A percentile compares a stretch with the other conserved stretches of the same genome.
phyloP scores from a whole-genome alignment of 2,329 filamentous ascomycete genomes.

The Helicocarpus griseus region DNA sequence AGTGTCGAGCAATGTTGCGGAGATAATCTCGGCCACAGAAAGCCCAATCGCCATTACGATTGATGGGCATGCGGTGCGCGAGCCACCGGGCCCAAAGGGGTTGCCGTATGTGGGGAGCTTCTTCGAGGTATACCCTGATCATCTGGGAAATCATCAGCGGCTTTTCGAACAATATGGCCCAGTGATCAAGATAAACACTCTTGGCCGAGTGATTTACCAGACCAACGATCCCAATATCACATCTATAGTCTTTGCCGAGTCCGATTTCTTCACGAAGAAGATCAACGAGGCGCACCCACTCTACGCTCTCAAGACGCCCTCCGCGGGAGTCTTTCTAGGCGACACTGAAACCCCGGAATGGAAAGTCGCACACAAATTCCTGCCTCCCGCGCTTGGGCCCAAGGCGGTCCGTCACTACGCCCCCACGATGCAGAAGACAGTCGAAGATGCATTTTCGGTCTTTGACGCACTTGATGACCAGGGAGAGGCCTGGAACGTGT shows the following conservation, averaged over 20 bases:
- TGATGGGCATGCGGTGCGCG: conserved; percentile 21
- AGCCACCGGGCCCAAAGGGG: conserved; percentile 16
- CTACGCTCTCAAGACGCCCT: conserved; percentile 17
- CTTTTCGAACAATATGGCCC: conserved; percentile 46
- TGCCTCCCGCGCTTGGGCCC: conserved; percentile 49
- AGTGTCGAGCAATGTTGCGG: background rate
- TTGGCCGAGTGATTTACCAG: conserved; percentile 42
- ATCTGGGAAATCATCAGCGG: conserved; percentile 47
- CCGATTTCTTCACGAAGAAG: conserved; percentile 44
- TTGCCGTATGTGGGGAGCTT: conserved; percentile 42
- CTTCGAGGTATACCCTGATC: conserved; percentile 48
- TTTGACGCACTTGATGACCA: conserved; percentile 41
- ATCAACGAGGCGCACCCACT: conserved; percentile 18
- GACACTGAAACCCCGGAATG: conserved; percentile 24
- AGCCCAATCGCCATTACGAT: conserved; percentile 17
- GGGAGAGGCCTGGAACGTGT: conserved; percentile 38
- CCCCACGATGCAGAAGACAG: conserved; percentile 47
- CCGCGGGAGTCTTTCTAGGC: conserved; percentile 22
- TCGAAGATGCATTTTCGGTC: conserved; percentile 41
- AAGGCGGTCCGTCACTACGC: conserved; percentile 54
- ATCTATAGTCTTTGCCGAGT: conserved; percentile 39
- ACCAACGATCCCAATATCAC: conserved; percentile 44
- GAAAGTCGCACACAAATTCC: conserved; percentile 49
- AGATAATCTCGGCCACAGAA: background rate
- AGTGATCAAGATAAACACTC: conserved; percentile 43